Percentiles rank a stretch among this genome's conserved stretches.
Conservation (phyloP, 1,139 yeast genomes). For the Sporopachydermia cereana region DNA sequence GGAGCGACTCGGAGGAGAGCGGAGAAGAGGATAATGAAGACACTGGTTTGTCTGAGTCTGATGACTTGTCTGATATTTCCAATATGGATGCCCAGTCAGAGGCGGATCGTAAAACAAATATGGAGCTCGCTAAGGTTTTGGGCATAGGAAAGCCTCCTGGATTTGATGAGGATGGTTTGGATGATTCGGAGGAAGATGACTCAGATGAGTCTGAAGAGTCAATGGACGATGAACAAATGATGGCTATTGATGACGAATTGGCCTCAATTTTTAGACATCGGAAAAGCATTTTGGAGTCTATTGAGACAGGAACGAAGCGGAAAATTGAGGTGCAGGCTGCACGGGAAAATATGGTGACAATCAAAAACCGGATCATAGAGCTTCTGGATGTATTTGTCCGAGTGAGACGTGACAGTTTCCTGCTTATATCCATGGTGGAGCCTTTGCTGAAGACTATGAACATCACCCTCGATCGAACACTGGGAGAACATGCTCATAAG, state of each 20-base stretch:
- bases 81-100: conserved; percentile 28
- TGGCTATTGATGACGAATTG: conserved; percentile 81
- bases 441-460: conserved; percentile 54
- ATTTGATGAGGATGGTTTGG: conserved; percentile 23
- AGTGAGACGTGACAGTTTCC: conserved; percentile 32
- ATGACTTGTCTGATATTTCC: conserved; percentile 20
- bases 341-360: conserved; percentile 63
- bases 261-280: conserved; percentile 78
- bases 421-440: conserved; percentile 34
- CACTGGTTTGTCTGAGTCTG: conserved; percentile 24
- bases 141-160: conserved; percentile 31
- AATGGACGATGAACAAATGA: conserved; percentile 96
- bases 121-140: conserved; percentile 68
- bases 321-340: conserved; percentile 67
- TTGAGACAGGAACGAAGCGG: conserved; percentile 51
- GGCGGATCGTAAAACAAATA: conserved; percentile 57
- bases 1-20: conserved; percentile 20
- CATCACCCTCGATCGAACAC: conserved; percentile 52
- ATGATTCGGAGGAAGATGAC: conserved; percentile 31
- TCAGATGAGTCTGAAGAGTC: conserved; percentile 57
- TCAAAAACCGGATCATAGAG: conserved; percentile 72
- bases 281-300: conserved; percentile 42
- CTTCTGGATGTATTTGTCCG: conserved; percentile 53
- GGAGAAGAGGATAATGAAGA: conserved; percentile 26
- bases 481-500: conserved; percentile 70